phyloP scores from a whole-genome alignment of 306 rosid genomes.

The Quercus ilex region DNA sequence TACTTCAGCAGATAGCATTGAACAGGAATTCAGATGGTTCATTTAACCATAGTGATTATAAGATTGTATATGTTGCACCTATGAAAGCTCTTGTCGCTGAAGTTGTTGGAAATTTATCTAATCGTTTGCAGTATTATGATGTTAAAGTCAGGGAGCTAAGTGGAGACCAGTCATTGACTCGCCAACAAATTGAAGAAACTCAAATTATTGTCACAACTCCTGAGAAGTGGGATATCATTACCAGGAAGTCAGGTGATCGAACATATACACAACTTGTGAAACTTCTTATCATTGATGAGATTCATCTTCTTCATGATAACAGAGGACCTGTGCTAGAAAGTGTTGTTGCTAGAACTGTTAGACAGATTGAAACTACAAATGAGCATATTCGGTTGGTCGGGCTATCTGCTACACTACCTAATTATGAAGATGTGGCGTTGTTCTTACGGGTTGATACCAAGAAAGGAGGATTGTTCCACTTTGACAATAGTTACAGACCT shows the following conservation, averaged over 20 bases:
- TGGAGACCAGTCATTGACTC: slow-evolving; percentile 88
- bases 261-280: slow-evolving; percentile 92
- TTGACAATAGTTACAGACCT: slow-evolving; percentile 92
- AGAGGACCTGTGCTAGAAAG: slow-evolving; percentile 99
- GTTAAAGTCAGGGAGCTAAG: slow-evolving; percentile 87
- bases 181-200: slow-evolving; percentile 93
- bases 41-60: slow-evolving; percentile 69
- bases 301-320: slow-evolving; percentile 96
- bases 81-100: slow-evolving; percentile 99
- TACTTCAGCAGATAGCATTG: slow-evolving; percentile 82
- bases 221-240: slow-evolving; percentile 98
- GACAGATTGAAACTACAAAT: slow-evolving; percentile 90
- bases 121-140: slow-evolving; percentile 84
- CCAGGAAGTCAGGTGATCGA: slow-evolving; percentile 93
- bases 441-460: slow-evolving; percentile 73
- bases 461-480: slow-evolving; percentile 64
- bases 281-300: slow-evolving; percentile 89
- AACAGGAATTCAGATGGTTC: slow-evolving; percentile 80
- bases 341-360: slow-evolving; percentile 93
- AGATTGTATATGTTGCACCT: slow-evolving; percentile 95
- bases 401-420: slow-evolving; percentile 92
- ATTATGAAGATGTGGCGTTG: slow-evolving; percentile 84
- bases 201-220: slow-evolving; percentile 98
- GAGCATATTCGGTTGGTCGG: slow-evolving; percentile 96
- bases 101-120: slow-evolving; percentile 91